A percentile compares a stretch with the other conserved stretches of the same genome.
phyloP scores from a whole-genome alignment of 495 filamentous ascomycete species.

The Podospora tetraspora region DNA sequence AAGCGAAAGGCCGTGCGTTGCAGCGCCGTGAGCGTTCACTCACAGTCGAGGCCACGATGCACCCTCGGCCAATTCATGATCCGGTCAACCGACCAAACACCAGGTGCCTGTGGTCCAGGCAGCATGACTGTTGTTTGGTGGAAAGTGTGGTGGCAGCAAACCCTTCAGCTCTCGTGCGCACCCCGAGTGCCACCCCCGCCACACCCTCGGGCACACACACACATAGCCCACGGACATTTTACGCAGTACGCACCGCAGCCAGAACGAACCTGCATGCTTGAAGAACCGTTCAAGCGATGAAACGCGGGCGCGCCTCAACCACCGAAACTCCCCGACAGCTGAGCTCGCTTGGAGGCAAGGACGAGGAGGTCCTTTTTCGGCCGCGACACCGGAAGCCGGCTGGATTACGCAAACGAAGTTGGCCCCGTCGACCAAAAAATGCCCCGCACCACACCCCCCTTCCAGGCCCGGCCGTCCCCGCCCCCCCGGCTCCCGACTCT shows the following conservation, averaged over 20 bases:
- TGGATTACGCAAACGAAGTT: neutral
- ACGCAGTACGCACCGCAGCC: neutral
- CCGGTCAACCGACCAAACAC: neutral
- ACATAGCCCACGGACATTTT: neutral
- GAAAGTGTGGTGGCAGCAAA: neutral
- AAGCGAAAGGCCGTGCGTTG: constrained; percentile 14
- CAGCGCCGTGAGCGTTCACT: neutral
- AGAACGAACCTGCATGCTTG: neutral
- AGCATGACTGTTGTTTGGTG: neutral
- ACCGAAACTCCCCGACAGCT: neutral
- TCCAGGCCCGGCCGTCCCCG: neutral
- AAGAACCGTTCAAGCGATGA: neutral
- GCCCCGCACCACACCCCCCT: neutral
- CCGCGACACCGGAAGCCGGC: neutral
- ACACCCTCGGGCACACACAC: neutral
- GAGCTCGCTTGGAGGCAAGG: neutral
- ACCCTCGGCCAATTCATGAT: neutral
- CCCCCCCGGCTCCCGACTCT: neutral
- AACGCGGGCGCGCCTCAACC: neutral
- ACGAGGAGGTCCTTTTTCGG: neutral
- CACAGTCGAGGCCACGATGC: neutral
- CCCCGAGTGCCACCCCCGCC: neutral
- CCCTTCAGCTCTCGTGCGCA: neutral
- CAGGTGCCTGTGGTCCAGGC: neutral
- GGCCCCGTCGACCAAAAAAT: neutral